Evolutionary conservation across 2,329 filamentous ascomycete genomes (phyloP).

Genomic region (Pseudogymnoascus sp.): DNA sequence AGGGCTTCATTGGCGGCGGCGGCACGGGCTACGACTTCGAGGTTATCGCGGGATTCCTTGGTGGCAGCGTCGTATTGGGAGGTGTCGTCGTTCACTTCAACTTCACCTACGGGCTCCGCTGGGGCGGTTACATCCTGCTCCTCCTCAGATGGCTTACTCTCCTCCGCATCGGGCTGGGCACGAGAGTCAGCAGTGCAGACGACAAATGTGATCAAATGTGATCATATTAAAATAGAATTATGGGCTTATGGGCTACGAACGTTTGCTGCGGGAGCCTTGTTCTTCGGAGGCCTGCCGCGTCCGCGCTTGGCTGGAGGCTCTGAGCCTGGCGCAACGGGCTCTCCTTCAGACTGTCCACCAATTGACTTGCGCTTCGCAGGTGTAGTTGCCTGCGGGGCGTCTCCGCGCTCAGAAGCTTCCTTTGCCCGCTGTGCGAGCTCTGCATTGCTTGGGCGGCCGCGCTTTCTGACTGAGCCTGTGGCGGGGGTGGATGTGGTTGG

Average conservation of each 20-base stretch:
- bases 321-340: background rate
- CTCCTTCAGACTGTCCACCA: background rate
- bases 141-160: background rate
- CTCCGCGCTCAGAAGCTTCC: conserved; percentile 3
- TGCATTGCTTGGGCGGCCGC: conserved; percentile 14
- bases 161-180: background rate
- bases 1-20: background rate
- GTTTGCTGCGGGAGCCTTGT: background rate
- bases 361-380: background rate
- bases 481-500: background rate
- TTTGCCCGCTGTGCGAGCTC: conserved; percentile 12
- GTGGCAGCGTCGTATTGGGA: background rate
- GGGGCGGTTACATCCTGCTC: background rate
- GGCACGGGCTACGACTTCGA: background rate
- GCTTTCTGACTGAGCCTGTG: conserved; percentile 4
- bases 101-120: background rate
- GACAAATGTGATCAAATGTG: background rate
- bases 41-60: background rate
- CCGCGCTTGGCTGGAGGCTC: conserved; percentile 7
- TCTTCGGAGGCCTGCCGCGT: conserved; percentile 7
- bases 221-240: background rate
- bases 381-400: background rate
- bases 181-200: background rate
- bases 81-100: background rate
- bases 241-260: conserved; percentile 7